Base-by-base conservation (phyloP, 1,139 yeast species). In the Komagataea norvegica region DNA sequence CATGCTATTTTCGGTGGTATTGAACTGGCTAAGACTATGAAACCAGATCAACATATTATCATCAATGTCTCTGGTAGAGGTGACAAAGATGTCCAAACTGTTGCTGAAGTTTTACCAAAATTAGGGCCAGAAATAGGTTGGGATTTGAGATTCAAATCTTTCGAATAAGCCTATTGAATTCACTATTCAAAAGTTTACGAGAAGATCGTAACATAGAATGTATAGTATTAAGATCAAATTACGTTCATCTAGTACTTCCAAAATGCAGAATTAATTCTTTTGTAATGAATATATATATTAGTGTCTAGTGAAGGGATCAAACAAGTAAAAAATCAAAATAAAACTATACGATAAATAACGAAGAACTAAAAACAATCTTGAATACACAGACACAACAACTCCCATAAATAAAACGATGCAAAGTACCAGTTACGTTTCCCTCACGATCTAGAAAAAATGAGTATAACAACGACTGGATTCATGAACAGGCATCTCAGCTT, bases 1-100 rank as follows among this genome's bases (percentile, higher is more conserved):
- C 99, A 91, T 61, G 99, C 98, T 28, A 77, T 91, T 41, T 83
- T 72, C 56, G 96, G 96, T 51, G 99, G 91, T 41, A 70, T 86
- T 46, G 77, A 88, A 64, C 72, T 85, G 37, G 98, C 99, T 25
- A 86, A 86, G 68, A 80, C 80, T 13, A 72, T 91, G 82, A 61
- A 71, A 20, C 75, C 80, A 51, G 96, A 84, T 49, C 75, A 88
- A 65, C 79, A 86, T 58, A 68, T 91, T 45, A 80, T 91, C 44
- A 84, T 91, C 56, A 87, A 88, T 59, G 76, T 91, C 43, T 86
- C 96, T 37, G 99, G 99, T 56, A 85, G 98, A 71, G 99, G 99
- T 65, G 99, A 93, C 62, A 91, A 91, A 70, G 99, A 91, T 60
- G 98, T 91, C 25, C 96, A 89, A 67, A 85, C 91, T 59, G 96